Conservation (phyloP, 106 monocot species). For the Gastrodia elata region DNA sequence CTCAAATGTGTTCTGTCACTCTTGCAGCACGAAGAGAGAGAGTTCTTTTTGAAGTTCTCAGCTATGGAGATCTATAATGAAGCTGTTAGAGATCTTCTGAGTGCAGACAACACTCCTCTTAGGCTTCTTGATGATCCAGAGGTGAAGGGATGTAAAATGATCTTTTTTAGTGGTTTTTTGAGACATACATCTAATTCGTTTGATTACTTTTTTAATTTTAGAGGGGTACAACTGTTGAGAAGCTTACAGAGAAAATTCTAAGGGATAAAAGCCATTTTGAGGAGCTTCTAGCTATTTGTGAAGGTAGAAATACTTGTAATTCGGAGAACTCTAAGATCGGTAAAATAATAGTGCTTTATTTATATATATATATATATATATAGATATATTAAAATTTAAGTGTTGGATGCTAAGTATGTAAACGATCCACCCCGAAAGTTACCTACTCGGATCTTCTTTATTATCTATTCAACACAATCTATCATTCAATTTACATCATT, state of each 20-base stretch:
- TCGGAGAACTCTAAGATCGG: no score
- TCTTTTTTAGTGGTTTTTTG: not conserved
- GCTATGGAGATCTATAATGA: conserved; percentile 20
- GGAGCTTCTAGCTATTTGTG: conserved; percentile 13
- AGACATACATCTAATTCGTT: not conserved
- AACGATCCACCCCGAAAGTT: no score
- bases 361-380: no score
- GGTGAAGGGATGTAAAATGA: conserved; percentile 4
- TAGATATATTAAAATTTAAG: no score
- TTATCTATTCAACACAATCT: no score
- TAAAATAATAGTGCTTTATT: no score
- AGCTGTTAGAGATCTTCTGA: conserved; percentile 13
- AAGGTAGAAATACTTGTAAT: no score
- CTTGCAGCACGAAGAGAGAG: conserved; percentile 4
- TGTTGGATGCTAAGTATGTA: no score
- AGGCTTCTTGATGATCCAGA: conserved; percentile 24
- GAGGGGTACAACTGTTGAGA: conserved; percentile 22
- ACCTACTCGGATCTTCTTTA: no score
- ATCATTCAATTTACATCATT: no score
- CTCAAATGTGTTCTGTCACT: not conserved
- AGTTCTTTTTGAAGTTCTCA: conserved; percentile 12
- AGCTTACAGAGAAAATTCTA: conserved; percentile 5
- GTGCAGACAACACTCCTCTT: conserved; percentile 5
- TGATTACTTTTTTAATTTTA: not conserved
- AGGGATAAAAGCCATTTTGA: conserved; percentile 14